Percentiles rank a stretch among this genome's conserved stretches.
phyloP scores from a whole-genome alignment of 768 basidiomycete genomes.

The Calvatia gigantea region DNA sequence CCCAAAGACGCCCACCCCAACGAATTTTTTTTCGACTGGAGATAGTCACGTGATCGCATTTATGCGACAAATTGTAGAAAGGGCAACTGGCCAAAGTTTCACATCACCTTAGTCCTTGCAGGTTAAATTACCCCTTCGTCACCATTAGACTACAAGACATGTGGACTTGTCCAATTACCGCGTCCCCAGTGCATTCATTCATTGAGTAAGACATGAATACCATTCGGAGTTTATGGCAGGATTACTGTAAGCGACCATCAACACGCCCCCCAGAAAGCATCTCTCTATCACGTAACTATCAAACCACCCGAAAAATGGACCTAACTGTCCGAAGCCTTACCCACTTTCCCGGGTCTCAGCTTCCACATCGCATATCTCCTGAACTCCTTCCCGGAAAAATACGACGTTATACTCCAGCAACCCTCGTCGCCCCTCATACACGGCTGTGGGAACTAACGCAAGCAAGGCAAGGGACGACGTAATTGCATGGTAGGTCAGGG shows the following conservation, averaged over 20 bases:
- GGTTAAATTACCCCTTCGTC: too few species aligned
- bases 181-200: neutral
- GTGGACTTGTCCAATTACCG: neutral
- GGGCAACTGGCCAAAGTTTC: neutral
- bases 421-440: conserved; percentile 70
- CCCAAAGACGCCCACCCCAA: conserved; percentile 41
- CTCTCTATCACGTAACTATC: neutral
- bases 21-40: conserved; percentile 32
- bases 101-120: neutral
- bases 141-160: neutral
- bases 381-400: conserved; percentile 78
- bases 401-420: conserved; percentile 86
- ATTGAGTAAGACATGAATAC: neutral
- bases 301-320: neutral
- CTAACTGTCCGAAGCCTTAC: conserved; percentile 13
- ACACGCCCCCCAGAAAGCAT: neutral
- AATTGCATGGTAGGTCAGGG: conserved; percentile 82
- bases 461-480: conserved; percentile 69
- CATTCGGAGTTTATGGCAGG: neutral
- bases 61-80: conserved; percentile 21
- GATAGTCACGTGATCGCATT: conserved; percentile 31
- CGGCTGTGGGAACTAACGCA: conserved; percentile 67
- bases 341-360: conserved; percentile 45
- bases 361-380: conserved; percentile 79
- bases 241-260: neutral